These are phyloP conservation scores for Talaromyces sp. DNA, from an alignment of 2,329 filamentous ascomycete species.

Conservation along the genomic window DNA sequence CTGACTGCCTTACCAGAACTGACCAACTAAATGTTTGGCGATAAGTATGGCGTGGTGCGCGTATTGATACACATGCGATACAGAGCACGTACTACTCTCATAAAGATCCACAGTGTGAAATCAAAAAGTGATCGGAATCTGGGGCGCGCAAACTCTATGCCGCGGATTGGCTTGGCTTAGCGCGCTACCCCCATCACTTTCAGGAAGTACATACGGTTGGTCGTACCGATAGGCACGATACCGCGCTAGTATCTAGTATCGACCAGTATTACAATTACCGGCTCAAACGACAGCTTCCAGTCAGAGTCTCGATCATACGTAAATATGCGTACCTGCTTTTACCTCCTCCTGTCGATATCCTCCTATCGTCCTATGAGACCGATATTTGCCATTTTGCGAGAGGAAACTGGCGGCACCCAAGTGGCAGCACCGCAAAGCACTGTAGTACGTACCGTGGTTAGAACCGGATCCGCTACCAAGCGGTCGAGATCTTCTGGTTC, in stretches of 20 bases:
- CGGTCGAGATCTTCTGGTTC: neutral
- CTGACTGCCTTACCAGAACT: neutral
- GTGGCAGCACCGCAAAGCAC: neutral
- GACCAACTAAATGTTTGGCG: neutral
- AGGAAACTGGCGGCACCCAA: neutral
- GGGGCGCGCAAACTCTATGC: conserved; percentile 12
- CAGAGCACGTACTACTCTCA: neutral
- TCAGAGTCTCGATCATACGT: neutral
- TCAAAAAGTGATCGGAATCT: conserved; percentile 8
- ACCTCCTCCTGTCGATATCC: neutral
- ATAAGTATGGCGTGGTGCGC: neutral
- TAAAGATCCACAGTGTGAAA: neutral
- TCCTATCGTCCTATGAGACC: neutral
- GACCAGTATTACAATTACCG: neutral
- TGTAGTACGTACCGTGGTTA: neutral
- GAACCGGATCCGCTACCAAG: neutral
- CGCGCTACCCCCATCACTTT: conserved; percentile 8
- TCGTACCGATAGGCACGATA: neutral
- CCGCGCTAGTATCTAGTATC: neutral
- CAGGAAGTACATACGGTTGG: neutral
- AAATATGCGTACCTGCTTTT: neutral
- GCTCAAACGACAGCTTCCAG: neutral
- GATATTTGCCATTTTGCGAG: neutral
- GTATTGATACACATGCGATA: neutral
- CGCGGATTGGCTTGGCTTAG: conserved; percentile 10